These are phyloP conservation scores for Tetrastigma voinierianum DNA, from an alignment of 164 flowering plant species.

Conservation along the genomic window DNA sequence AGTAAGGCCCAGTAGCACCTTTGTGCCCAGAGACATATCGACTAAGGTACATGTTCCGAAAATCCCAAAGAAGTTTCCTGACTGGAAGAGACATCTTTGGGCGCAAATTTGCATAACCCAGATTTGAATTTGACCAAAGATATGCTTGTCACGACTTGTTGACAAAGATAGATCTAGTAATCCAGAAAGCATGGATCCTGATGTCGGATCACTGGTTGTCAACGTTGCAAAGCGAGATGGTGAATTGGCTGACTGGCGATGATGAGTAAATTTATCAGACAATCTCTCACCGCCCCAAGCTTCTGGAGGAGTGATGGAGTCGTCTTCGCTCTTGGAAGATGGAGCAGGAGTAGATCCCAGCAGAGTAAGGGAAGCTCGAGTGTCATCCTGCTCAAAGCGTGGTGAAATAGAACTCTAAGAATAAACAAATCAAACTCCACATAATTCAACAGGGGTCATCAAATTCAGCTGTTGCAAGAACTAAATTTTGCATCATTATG, in stretches of 20 bases:
- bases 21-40: slow-evolving; percentile 40
- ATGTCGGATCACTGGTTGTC: slow-evolving; percentile 38
- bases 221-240: slow-evolving; percentile 60
- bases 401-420: not conserved
- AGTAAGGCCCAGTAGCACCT: slow-evolving; percentile 32
- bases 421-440: not conserved
- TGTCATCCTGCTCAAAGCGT: slow-evolving; percentile 69
- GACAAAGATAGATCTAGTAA: slow-evolving; percentile 47
- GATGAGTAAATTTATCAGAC: slow-evolving; percentile 52
- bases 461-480: not conserved
- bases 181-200: slow-evolving; percentile 53
- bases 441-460: not conserved
- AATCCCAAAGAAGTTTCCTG: slow-evolving; percentile 47
- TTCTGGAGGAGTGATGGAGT: slow-evolving; percentile 84
- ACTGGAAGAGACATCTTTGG: slow-evolving; percentile 43
- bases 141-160: slow-evolving; percentile 34
- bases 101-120: slow-evolving; percentile 36
- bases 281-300: slow-evolving; percentile 92
- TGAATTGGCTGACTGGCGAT: slow-evolving; percentile 43
- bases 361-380: slow-evolving; percentile 36
- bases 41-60: slow-evolving; percentile 47
- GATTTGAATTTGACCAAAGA: slow-evolving; percentile 34
- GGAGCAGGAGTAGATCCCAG: slow-evolving; percentile 50
- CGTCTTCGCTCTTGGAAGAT: slow-evolving; percentile 51
- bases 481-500: not conserved